phyloP scores from a whole-genome alignment of 2,329 filamentous ascomycete species.

The Scopulariopsis brevicaulis region DNA sequence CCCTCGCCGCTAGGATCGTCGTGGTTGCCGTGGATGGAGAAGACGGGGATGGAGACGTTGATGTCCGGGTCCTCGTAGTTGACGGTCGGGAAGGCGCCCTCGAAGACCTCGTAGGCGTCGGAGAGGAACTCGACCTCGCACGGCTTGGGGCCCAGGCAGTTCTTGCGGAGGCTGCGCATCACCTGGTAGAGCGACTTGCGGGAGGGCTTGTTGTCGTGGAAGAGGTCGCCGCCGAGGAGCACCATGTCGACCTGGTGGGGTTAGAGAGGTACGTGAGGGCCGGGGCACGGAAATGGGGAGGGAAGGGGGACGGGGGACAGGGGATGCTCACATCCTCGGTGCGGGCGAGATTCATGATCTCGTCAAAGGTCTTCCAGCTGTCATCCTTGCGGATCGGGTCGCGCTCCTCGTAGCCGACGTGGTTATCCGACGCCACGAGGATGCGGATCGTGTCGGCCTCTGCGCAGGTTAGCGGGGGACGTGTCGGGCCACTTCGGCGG shows the following conservation, averaged over 20 bases:
- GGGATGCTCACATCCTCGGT: conserved; percentile 54
- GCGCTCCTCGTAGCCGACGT: conserved; percentile 93
- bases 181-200: conserved; percentile 95
- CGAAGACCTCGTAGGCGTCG: conserved; percentile 84
- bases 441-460: conserved; percentile 83
- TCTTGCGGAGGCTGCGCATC: conserved; percentile 86
- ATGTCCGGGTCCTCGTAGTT: conserved; percentile 98
- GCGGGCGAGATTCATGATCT: conserved; percentile 82
- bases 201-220: conserved; percentile 96
- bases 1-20: conserved; percentile 97
- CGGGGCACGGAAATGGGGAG: neutral
- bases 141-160: conserved; percentile 89
- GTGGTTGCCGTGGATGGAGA: conserved; percentile 97
- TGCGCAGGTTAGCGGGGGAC: conserved; percentile 10
- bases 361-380: conserved; percentile 93
- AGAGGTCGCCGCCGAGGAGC: conserved; percentile 84
- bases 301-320: neutral
- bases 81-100: conserved; percentile 81
- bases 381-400: conserved; percentile 93
- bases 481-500: neutral
- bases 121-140: conserved; percentile 92
- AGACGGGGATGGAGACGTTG: conserved; percentile 93
- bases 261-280: neutral
- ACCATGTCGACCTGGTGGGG: conserved; percentile 75
- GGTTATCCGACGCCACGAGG: conserved; percentile 88